phyloP scores from a whole-genome alignment of 2,329 filamentous ascomycete genomes.

The Aureobasidium sp. region DNA sequence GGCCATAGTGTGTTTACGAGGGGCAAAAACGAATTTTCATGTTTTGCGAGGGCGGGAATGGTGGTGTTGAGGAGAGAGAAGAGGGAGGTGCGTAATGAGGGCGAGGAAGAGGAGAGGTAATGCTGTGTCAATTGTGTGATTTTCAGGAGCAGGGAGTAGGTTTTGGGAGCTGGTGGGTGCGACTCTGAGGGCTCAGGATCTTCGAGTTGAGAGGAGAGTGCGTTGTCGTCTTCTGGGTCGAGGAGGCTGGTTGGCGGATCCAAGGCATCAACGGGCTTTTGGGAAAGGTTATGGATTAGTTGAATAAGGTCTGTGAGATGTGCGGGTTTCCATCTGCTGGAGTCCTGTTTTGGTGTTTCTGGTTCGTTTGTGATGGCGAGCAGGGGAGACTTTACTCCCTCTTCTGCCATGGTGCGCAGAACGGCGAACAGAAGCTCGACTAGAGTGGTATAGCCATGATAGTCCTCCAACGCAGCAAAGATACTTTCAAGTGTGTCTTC shows the following conservation, averaged over 20 bases:
- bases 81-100: conserved; percentile 68
- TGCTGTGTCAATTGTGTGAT: conserved; percentile 81
- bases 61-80: conserved; percentile 69
- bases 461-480: conserved; percentile 87
- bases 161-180: conserved; percentile 57
- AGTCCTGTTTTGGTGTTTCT: not conserved
- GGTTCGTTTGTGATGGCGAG: conserved; percentile 35
- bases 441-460: conserved; percentile 81
- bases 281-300: not conserved
- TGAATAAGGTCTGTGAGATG: conserved; percentile 39
- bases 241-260: conserved; percentile 15
- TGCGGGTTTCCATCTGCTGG: conserved; percentile 18
- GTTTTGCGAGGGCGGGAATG: conserved; percentile 59
- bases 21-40: conserved; percentile 79
- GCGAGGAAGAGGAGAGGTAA: conserved; percentile 78
- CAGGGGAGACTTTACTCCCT: conserved; percentile 57
- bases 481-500: conserved; percentile 88
- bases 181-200: conserved; percentile 17
- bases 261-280: not conserved
- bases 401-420: conserved; percentile 71
- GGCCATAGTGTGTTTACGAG: conserved; percentile 89
- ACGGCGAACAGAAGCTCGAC: conserved; percentile 81
- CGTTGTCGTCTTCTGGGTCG: not conserved
- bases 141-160: conserved; percentile 70
- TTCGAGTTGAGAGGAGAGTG: not conserved